phyloP scores from a whole-genome alignment of 2,329 filamentous ascomycete genomes.

The Xylogone sp. region DNA sequence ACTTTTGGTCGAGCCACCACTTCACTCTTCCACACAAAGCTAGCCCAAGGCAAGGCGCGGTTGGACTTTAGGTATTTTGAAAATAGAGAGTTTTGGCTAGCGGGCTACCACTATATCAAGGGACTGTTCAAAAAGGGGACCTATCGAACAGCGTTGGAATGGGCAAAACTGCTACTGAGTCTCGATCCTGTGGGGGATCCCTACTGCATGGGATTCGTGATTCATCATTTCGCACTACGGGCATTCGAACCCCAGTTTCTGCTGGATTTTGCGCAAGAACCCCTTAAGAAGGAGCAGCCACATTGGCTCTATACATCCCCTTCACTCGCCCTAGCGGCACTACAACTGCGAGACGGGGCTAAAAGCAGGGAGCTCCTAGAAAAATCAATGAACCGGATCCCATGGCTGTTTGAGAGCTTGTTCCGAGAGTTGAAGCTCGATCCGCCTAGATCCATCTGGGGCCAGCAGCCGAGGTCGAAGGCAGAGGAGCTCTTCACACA shows the following conservation, averaged over 20 bases:
- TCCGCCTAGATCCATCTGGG: constrained; percentile 80
- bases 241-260: constrained; percentile 75
- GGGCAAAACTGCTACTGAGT: constrained; percentile 79
- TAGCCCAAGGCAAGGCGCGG: constrained; percentile 75
- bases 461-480: constrained; percentile 55
- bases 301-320: constrained; percentile 62
- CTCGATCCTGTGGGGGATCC: constrained; percentile 72
- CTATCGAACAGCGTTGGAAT: constrained; percentile 88
- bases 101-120: constrained; percentile 82
- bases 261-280: constrained; percentile 50
- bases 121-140: constrained; percentile 89
- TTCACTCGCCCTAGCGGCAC: constrained; percentile 71
- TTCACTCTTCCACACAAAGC: constrained; percentile 72
- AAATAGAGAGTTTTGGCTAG: constrained; percentile 90
- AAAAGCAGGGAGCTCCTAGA: constrained; percentile 63
- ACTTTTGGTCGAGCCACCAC: constrained; percentile 87
- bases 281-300: constrained; percentile 44
- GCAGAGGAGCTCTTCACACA: constrained; percentile 55
- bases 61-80: constrained; percentile 78
- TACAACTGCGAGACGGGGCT: constrained; percentile 63
- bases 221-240: constrained; percentile 82
- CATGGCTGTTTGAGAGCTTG: constrained; percentile 80
- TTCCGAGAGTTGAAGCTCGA: constrained; percentile 79
- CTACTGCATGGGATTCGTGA: constrained; percentile 74
- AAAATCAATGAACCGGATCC: constrained; percentile 66